Conservation (phyloP, 2,329 filamentous ascomycete genomes). For the Ophiostoma sp. region DNA sequence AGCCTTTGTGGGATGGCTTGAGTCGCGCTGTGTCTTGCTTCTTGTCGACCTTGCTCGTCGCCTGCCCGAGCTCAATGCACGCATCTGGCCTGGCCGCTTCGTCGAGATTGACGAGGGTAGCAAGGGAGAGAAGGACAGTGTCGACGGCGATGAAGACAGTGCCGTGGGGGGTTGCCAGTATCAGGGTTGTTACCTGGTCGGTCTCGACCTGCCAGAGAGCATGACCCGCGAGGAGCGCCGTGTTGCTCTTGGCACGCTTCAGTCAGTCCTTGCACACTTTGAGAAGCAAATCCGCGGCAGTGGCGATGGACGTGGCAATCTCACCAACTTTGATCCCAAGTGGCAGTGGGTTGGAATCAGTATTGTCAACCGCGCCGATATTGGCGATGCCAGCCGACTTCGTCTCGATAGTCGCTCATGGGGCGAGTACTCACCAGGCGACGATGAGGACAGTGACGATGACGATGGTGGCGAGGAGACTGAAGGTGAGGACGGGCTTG, state of each 20-base stretch:
- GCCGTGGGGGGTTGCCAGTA: conserved; percentile 42
- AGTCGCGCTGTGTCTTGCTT: conserved; percentile 54
- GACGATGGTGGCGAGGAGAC: conserved; percentile 36
- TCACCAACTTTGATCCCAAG: conserved; percentile 46
- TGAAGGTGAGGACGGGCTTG: conserved; percentile 38
- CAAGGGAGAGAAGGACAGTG: background rate
- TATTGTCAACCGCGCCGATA: conserved; percentile 37
- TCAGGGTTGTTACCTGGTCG: conserved; percentile 58
- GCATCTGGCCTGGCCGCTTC: conserved; percentile 61
- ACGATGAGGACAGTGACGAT: conserved; percentile 43
- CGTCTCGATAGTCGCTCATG: conserved; percentile 46
- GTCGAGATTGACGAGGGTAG: conserved; percentile 33
- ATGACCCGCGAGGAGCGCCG: conserved; percentile 41
- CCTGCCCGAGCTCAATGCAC: conserved; percentile 46
- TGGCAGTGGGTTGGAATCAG: conserved; percentile 46
- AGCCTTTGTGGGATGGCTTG: conserved; percentile 57
- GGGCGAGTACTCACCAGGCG: conserved; percentile 42
- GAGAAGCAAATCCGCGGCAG: conserved; percentile 41
- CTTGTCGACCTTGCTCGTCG: conserved; percentile 54
- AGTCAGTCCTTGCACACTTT: conserved; percentile 43
- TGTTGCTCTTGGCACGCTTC: conserved; percentile 41
- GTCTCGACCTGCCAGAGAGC: conserved; percentile 39
- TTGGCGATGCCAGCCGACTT: conserved; percentile 36
- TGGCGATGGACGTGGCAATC: conserved; percentile 28
- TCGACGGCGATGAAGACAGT: conserved; percentile 34